phyloP scores from a whole-genome alignment of 768 basidiomycete species.

The Lactifluus subvellereus region DNA sequence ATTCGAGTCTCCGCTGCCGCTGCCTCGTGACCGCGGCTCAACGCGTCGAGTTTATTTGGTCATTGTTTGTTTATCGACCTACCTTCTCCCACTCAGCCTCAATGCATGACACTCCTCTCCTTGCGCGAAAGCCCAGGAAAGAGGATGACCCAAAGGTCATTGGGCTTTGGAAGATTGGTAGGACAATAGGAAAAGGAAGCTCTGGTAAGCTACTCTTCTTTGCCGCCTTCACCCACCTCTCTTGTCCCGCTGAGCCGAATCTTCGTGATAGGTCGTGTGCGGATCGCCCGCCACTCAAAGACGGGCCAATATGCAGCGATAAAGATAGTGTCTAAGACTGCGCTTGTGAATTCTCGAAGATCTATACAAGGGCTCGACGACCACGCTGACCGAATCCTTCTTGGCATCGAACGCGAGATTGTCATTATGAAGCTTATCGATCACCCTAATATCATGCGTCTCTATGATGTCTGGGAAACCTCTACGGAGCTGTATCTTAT shows the following conservation, averaged over 20 bases:
- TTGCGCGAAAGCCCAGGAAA: constrained; percentile 23
- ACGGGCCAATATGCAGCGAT: constrained; percentile 88
- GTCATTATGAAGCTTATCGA: constrained; percentile 97
- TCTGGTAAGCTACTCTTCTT: constrained; percentile 37
- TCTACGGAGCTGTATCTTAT: constrained; percentile 83
- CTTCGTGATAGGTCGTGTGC: constrained; percentile 65
- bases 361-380: constrained; percentile 66
- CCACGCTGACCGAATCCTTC: constrained; percentile 68
- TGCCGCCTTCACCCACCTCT: background rate
- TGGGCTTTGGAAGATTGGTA: constrained; percentile 50
- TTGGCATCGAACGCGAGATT: constrained; percentile 88
- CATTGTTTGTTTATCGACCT: constrained; percentile 11
- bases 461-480: constrained; percentile 98
- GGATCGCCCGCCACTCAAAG: constrained; percentile 81
- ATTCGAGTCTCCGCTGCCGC: too few relatives aligned
- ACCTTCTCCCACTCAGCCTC: background rate
- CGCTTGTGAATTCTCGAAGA: constrained; percentile 56
- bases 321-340: constrained; percentile 85
- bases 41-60: constrained; percentile 20
- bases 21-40: constrained; percentile 12
- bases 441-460: constrained; percentile 88
- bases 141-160: constrained; percentile 38
- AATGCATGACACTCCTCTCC: constrained; percentile 18
- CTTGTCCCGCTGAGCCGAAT: background rate
- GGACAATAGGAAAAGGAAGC: constrained; percentile 50